Evolutionary conservation across 768 basidiomycete species (phyloP), one percentile per base, ranked within the genome.

Genomic region (Terana coerulea): DNA sequence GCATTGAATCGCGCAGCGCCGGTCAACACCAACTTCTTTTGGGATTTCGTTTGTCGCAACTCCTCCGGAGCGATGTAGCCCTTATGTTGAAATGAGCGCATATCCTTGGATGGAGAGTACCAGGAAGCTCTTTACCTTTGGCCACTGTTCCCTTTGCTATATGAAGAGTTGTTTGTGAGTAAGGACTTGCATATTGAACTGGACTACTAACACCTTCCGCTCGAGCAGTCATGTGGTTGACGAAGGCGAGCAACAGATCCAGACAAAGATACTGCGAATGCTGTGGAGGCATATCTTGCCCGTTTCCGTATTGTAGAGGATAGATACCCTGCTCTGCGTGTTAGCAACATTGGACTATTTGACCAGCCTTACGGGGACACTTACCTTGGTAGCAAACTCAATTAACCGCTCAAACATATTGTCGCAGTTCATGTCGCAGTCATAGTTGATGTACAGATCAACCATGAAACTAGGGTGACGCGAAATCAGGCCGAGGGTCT

Each of bases 371-470:
- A 42, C 14, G 44, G 21, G 11, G 34, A 22, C 8, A 28, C 74
- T 51, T 59, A 92, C 93, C 75, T 90, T 88, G 6, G 91, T 90
- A 57, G 93, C 70, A 66, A 98, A 97, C 22, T 86, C 89, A 53
- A 95, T 72, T 19, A 98, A 70, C 14, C 91, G 77, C 64, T 98
- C 95, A 59, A 95, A 95, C 50, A 98, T 69, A 66, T 98, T 95
- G 72, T 98, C 97, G 66, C 91, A 93, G 62, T 98, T 95, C 57
- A 88, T 83, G 62, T 97, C 93, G 62, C 94, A 98, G 64, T 99
- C 97, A 67, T 98, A 99, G 67, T 98, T 99, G 49, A 84, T 78
- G 72, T 92, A 99, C 12, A 97, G 73, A 61, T 98, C 93, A 40
- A 95, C 91, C 88, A 97, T 92, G 72, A 95, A 95, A 63, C 86